Evolutionary conservation across 2,329 filamentous ascomycete species (phyloP), one percentile per base, ranked within the genome.

Genomic region (Neonectria punicea): DNA sequence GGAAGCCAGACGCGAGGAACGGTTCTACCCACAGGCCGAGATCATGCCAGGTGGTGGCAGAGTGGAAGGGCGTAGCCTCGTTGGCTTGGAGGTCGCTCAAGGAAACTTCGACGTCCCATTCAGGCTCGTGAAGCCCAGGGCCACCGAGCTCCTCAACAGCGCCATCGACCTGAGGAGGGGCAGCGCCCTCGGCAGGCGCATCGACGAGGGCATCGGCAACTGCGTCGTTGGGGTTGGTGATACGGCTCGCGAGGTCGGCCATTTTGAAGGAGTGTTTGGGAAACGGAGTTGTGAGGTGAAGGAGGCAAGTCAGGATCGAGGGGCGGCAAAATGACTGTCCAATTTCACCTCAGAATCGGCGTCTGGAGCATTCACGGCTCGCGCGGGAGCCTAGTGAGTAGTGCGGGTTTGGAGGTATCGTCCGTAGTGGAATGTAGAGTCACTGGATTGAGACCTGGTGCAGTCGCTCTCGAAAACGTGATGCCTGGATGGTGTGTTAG

Each of bases 41-140:
- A 69, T 98, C 90, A 70, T 96, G 89, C 78, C 98, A 99, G 1
- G 87, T 89, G 72, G 91, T 91, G 54, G 91, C 90, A 4, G 95
- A 98, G 79, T 90, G 96, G 25, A 98, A 87, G 11, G 95, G 95
- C 76, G 94, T 95, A 74, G 93, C 91, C 11, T 92, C 89, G 76
- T 98, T 93, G 32, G 89, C 88, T 80, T 98, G 94, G 58, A 97
- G 86, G 76, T 97, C 94, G 74, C 91, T 94, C 64, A 98, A 87
- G 80, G 95, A 96, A 73, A 99, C 93, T 76, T 97, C 92, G 70
- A 99, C 95, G 71, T 96, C 92, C 80, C 92, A 97, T 63, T 92
- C 90, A 4, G 90, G 89, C 79, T 98, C 93, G 51, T 87, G 79
- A 30, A 90, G 82, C 53, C 83, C 84, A 43, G 88, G 88, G 59